phyloP scores from a whole-genome alignment of 305 asterid species.

The Striga hermonthica region DNA sequence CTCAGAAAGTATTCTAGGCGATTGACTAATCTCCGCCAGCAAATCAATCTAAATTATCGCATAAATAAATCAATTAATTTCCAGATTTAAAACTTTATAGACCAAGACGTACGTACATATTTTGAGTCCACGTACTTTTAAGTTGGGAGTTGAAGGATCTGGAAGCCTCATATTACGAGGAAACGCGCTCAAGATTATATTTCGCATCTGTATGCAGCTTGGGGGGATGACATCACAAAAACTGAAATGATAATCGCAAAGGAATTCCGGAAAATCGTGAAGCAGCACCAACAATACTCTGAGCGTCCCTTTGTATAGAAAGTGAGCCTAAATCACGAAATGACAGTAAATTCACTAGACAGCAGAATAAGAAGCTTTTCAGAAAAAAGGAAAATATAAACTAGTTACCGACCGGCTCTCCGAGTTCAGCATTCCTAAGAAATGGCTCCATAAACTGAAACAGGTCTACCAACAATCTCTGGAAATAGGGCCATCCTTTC shows the following conservation, averaged over 20 bases:
- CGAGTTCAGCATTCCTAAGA: conserved; percentile 89
- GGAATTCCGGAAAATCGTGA: conserved; percentile 98
- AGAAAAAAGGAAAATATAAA: conserved; percentile 17
- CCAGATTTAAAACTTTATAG: conserved; percentile 17
- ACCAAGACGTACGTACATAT: background rate
- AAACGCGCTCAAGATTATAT: conserved; percentile 91
- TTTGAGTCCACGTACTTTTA: conserved; percentile 51
- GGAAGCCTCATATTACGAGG: conserved; percentile 99
- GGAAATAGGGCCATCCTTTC: conserved; percentile 96
- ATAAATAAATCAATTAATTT: conserved; percentile 24
- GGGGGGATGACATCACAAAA: conserved; percentile 99
- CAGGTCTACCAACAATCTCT: conserved; percentile 79
- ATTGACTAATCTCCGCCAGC: conserved; percentile 74
- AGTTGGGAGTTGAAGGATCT: conserved; percentile 94
- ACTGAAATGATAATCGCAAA: conserved; percentile 97
- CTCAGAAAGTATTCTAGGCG: conserved; percentile 93
- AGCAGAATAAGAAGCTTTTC: background rate
- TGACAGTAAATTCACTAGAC: conserved; percentile 12
- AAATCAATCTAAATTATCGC: conserved; percentile 67
- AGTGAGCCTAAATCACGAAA: conserved; percentile 54
- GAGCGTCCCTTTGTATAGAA: conserved; percentile 90
- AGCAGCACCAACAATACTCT: conserved; percentile 94
- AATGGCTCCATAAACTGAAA: conserved; percentile 98
- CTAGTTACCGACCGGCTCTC: conserved; percentile 68
- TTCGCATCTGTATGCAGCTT: conserved; percentile 96